Percentiles rank a stretch among this genome's conserved stretches.
Evolutionary conservation across 78 protist genomes (phyloP).

Genomic region (Emiliania huxleyi): DNA sequence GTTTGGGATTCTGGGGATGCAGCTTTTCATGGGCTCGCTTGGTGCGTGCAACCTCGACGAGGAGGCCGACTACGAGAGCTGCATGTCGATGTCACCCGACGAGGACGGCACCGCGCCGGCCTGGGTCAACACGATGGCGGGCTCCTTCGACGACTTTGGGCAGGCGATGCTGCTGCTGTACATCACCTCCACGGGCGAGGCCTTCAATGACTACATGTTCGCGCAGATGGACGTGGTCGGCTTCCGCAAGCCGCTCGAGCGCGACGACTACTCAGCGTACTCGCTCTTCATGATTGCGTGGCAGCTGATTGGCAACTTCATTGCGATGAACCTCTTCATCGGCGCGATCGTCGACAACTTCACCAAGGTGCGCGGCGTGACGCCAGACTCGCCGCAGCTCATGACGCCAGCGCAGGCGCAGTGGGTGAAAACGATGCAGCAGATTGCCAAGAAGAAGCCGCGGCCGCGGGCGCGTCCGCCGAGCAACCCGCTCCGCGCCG

Average conservation of each 20-base stretch:
- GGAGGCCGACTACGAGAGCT: background rate
- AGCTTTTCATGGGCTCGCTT: background rate
- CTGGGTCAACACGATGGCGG: background rate
- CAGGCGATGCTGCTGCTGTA: background rate
- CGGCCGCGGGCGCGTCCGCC: background rate
- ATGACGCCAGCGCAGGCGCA: background rate
- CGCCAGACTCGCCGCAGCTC: too few relatives aligned
- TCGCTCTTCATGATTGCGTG: background rate
- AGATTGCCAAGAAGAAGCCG: background rate
- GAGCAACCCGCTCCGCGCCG: background rate
- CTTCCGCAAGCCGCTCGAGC: too few relatives aligned
- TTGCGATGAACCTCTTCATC: background rate
- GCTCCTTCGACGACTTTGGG: slow-evolving; percentile 7
- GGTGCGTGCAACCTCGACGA: background rate
- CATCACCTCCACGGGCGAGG: background rate
- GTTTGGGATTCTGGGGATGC: background rate
- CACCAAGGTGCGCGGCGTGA: too few relatives aligned
- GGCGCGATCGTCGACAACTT: background rate
- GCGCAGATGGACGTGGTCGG: background rate
- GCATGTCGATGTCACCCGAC: background rate
- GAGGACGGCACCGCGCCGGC: background rate
- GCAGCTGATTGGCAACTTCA: background rate
- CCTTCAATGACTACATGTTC: background rate
- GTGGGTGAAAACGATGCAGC: background rate
- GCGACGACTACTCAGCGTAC: background rate